Percentiles rank a stretch among this genome's conserved stretches.
Evolutionary conservation across 1,139 yeast species (phyloP).

Genomic region (Saccharomycopsis hybrid): DNA sequence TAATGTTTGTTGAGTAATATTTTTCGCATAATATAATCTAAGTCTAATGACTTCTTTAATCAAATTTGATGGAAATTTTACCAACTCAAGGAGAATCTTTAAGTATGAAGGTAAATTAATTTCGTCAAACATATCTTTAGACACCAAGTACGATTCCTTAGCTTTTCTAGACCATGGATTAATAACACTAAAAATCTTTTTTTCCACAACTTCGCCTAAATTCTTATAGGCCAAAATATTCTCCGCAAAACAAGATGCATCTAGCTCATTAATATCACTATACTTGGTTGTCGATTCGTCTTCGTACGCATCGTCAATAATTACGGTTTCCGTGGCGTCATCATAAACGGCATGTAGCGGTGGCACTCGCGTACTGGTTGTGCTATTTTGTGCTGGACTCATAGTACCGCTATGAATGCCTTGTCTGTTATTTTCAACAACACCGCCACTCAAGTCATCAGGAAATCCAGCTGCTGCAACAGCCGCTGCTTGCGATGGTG

Average conservation of each 20-base stretch:
- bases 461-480: neutral
- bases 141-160: slow-evolving; percentile 60
- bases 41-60: slow-evolving; percentile 76
- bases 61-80: slow-evolving; percentile 72
- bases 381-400: neutral
- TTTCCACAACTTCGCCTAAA: slow-evolving; percentile 58
- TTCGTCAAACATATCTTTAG: slow-evolving; percentile 56
- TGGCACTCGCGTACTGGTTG: neutral
- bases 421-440: neutral
- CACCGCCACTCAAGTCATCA: slow-evolving; percentile 1
- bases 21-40: slow-evolving; percentile 71
- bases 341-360: neutral
- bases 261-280: slow-evolving; percentile 36
- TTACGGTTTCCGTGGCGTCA: neutral
- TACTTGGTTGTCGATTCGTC: neutral
- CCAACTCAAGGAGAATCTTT: slow-evolving; percentile 58
- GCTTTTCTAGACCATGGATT: slow-evolving; percentile 63
- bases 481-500: too few relatives aligned
- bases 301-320: neutral
- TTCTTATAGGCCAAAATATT: slow-evolving; percentile 81
- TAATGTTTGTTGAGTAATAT: slow-evolving; percentile 79
- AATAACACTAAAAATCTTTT: slow-evolving; percentile 34
- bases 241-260: slow-evolving; percentile 63
- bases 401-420: neutral
- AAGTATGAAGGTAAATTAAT: slow-evolving; percentile 73